phyloP scores from a whole-genome alignment of 2,329 filamentous ascomycete species.

The Teratosphaeria viscida region DNA sequence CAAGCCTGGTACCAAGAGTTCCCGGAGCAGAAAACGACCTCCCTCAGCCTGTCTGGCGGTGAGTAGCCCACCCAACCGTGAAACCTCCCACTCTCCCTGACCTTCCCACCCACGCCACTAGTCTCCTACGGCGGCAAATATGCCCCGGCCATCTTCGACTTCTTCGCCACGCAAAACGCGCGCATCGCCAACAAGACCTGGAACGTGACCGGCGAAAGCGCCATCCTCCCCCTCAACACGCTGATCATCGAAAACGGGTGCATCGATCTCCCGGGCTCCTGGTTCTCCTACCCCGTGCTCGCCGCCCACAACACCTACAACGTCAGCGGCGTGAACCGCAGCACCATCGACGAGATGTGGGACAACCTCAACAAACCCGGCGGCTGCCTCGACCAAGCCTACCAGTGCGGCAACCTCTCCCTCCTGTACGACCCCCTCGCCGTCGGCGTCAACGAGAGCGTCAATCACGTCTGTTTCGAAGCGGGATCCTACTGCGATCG shows the following conservation, averaged over 20 bases:
- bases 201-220: conserved; percentile 28
- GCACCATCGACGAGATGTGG: conserved; percentile 36
- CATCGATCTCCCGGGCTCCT: conserved; percentile 41
- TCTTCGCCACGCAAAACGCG: conserved; percentile 49
- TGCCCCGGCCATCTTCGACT: conserved; percentile 43
- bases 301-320: conserved; percentile 51
- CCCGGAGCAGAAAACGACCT: conserved; percentile 33
- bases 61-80: too few relatives aligned
- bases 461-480: conserved; percentile 32
- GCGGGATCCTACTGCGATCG: conserved; percentile 38
- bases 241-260: conserved; percentile 49
- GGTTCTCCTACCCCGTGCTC: conserved; percentile 24
- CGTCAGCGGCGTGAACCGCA: conserved; percentile 37
- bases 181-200: conserved; percentile 39
- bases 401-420: conserved; percentile 39
- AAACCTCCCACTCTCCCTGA: too few relatives aligned
- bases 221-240: conserved; percentile 34
- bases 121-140: conserved; percentile 37
- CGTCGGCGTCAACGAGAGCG: conserved; percentile 27
- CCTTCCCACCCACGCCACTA: too few relatives aligned
- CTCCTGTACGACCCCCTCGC: conserved; percentile 41
- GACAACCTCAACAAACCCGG: conserved; percentile 34
- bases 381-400: conserved; percentile 46
- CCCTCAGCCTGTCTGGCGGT: conserved; percentile 52
- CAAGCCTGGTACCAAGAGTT: conserved; percentile 40